phyloP scores from a whole-genome alignment of 495 filamentous ascomycete genomes.

The Aspergillus haitiensis region DNA sequence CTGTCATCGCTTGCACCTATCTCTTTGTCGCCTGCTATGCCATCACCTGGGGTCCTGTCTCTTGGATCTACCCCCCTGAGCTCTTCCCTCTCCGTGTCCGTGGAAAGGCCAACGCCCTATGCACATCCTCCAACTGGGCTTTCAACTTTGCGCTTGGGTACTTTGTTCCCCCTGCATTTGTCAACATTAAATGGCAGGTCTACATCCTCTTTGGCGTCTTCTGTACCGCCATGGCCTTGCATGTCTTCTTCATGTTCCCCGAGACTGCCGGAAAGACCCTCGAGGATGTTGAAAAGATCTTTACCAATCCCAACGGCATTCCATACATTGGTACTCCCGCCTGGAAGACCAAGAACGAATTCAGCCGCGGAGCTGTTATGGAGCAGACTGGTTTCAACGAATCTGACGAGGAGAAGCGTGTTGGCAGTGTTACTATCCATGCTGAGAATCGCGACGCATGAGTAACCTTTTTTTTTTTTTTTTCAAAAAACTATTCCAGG shows the following conservation, averaged over 20 bases:
- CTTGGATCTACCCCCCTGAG: slow-evolving; percentile 68
- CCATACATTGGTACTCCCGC: slow-evolving; percentile 62
- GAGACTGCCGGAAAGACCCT: slow-evolving; percentile 81
- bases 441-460: slow-evolving; percentile 8
- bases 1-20: slow-evolving; percentile 63
- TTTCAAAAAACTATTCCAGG: too few species aligned
- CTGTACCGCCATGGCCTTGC: slow-evolving; percentile 67
- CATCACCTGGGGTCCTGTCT: slow-evolving; percentile 62
- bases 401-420: slow-evolving; percentile 26
- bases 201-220: slow-evolving; percentile 79
- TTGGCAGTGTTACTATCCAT: slow-evolving; percentile 18
- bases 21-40: slow-evolving; percentile 64
- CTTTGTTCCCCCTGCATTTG: slow-evolving; percentile 75
- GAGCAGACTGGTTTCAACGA: slow-evolving; percentile 21
- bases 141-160: slow-evolving; percentile 80
- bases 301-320: slow-evolving; percentile 60
- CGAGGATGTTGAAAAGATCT: slow-evolving; percentile 72
- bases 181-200: slow-evolving; percentile 69
- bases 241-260: slow-evolving; percentile 80
- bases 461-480: neutral
- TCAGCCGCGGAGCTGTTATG: slow-evolving; percentile 18
- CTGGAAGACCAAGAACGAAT: slow-evolving; percentile 62
- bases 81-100: slow-evolving; percentile 65
- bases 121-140: slow-evolving; percentile 71
- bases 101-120: slow-evolving; percentile 69